These are phyloP conservation scores for Argentina anserina DNA, from an alignment of 306 rosid genomes.

Conservation along the genomic window DNA sequence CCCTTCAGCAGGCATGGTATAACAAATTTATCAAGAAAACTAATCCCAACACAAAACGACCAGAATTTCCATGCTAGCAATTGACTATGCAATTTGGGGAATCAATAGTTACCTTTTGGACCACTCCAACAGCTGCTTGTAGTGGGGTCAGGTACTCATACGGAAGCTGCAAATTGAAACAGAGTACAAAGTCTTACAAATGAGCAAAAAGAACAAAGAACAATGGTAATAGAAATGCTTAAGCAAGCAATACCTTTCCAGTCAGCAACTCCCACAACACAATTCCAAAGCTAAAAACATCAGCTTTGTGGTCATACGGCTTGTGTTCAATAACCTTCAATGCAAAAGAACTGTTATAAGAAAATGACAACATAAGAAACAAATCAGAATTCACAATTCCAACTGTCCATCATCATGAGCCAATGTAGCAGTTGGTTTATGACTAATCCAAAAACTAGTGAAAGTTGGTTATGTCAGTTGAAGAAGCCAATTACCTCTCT, in stretches of 20 bases:
- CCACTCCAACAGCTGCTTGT: constrained; percentile 98
- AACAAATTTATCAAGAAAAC: neutral
- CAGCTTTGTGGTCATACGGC: constrained; percentile 98
- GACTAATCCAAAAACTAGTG: neutral
- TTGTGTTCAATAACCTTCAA: constrained; percentile 98
- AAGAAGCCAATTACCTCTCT: neutral
- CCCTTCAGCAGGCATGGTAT: neutral
- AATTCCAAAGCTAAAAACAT: constrained; percentile 90
- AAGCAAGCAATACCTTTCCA: constrained; percentile 66
- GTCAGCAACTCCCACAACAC: constrained; percentile 93
- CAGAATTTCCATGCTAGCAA: constrained; percentile 4
- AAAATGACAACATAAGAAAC: constrained; percentile 37
- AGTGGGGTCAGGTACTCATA: constrained; percentile 87
- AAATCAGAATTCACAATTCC: neutral
- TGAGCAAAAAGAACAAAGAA: neutral
- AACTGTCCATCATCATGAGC: neutral
- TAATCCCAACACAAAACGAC: neutral
- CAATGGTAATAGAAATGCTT: neutral
- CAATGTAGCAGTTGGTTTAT: neutral
- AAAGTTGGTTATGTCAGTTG: neutral
- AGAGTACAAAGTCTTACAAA: neutral
- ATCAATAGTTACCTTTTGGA: constrained; percentile 62
- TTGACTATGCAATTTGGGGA: constrained; percentile 12
- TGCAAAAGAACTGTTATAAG: constrained; percentile 55
- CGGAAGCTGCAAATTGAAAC: constrained; percentile 69